Evolutionary conservation across 257 asterid species (phyloP).

Genomic region (Nyctanthes arbortristis): DNA sequence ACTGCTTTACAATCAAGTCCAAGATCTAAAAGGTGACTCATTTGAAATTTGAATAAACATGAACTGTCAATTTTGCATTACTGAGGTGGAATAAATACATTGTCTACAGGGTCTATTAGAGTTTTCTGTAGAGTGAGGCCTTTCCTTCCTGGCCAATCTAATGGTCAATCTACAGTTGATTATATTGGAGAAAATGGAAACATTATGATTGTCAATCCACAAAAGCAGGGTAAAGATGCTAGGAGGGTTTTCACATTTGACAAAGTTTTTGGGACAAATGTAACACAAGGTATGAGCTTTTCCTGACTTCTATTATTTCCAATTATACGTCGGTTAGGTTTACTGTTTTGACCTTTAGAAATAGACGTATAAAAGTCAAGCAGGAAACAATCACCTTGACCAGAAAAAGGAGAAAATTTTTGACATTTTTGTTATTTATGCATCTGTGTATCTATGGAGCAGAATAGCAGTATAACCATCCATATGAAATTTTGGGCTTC

Average conservation of each 20-base stretch:
- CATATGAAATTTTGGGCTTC: constrained; percentile 8
- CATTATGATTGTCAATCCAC: constrained; percentile 81
- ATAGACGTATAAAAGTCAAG: not conserved
- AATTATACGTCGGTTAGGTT: constrained; percentile 7
- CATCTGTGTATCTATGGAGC: not conserved
- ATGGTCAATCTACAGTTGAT: constrained; percentile 75
- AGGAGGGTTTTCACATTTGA: constrained; percentile 80
- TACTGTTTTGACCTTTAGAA: not conserved
- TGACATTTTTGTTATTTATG: constrained; percentile 1
- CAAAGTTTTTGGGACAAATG: constrained; percentile 70
- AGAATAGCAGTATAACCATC: not conserved
- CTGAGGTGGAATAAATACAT: not conserved
- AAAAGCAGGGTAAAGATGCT: constrained; percentile 78
- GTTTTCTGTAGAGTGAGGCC: constrained; percentile 92
- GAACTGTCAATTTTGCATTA: not conserved
- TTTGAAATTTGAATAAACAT: constrained; percentile 12
- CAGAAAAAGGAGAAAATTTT: not conserved
- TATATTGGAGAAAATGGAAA: constrained; percentile 90
- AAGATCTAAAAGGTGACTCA: constrained; percentile 78
- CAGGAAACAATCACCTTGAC: constrained; percentile 8
- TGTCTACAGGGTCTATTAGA: constrained; percentile 69
- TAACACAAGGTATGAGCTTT: constrained; percentile 67
- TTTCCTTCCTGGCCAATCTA: constrained; percentile 55
- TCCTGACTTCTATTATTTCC: constrained; percentile 15
- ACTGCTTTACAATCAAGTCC: constrained; percentile 82